Evolutionary conservation across 208 protist genomes (phyloP), one percentile per base, ranked within the genome.

Genomic region (Herpetomonas tarakana): DNA sequence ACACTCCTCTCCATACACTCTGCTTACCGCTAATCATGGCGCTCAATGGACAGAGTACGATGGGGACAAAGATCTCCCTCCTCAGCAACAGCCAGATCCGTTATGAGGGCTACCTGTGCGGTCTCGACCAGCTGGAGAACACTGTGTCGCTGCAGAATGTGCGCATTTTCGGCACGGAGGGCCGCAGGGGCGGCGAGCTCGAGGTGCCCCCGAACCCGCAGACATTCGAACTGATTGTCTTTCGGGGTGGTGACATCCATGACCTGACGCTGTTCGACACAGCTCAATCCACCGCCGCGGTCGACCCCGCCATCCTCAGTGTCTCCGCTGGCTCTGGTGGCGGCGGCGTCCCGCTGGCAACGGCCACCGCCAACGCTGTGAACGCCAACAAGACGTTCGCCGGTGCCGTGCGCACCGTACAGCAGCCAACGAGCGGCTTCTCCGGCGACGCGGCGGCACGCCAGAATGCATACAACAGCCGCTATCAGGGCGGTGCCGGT

Each of bases 71-170:
- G 31, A 93, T 96, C 49, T 71, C 68, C 49, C 74, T 96, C 38
- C 90, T 91, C 74, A 96, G 88, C 71, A 93, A 91, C 62, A 86
- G 78, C 54, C 72, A 89, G 52, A 96, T 94, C 56, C 83, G 91
- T 52, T 96, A 94, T 61, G 91, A 92, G 77, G 88, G 91, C 41
- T 65, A 76, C 21, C 68, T 96, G 21, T 71, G 86, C 67, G 62
- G 65, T 52, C 83, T 96, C 65, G 79, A 93, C 79, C 56, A 76
- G 28, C 54, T 62, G 0, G 76, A 77, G 19, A 94, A 96, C 75
- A 96, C 87, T 29, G 87, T 96, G 22, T 89, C 77, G 63, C 76
- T 96, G 16, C 77, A 62, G 21, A 92, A 94, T 73, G 91, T 96
- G 54, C 78, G 83, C 68, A 88, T 96, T 29, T 91, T 81, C 55